phyloP scores from a whole-genome alignment of 345 rosid species.

The Eutrema heterophyllum region DNA sequence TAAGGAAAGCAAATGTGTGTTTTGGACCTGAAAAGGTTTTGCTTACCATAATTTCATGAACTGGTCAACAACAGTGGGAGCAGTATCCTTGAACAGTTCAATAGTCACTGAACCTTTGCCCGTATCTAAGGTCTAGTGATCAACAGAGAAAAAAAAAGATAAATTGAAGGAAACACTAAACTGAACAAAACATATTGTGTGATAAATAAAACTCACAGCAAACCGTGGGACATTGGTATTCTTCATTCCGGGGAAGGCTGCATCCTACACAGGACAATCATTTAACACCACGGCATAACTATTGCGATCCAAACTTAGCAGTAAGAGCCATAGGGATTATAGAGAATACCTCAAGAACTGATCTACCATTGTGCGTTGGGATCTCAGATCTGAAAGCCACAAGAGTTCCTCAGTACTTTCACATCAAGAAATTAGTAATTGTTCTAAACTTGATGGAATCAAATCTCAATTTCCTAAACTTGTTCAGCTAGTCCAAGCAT shows the following conservation, averaged over 20 bases:
- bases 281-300: background rate
- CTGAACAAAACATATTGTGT: background rate
- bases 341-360: constrained; percentile 44
- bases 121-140: constrained; percentile 51
- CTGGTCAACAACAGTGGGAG: constrained; percentile 62
- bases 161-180: background rate
- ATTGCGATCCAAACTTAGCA: background rate
- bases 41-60: constrained; percentile 58
- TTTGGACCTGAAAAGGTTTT: background rate
- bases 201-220: constrained; percentile 36
- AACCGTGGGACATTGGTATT: constrained; percentile 49
- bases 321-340: background rate
- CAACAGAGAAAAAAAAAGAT: background rate
- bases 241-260: constrained; percentile 34
- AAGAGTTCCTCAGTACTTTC: background rate
- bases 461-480: background rate
- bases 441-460: no score
- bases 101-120: constrained; percentile 62
- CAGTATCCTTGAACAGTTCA: constrained; percentile 60
- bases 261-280: constrained; percentile 31
- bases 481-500: background rate
- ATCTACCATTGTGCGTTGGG: constrained; percentile 36
- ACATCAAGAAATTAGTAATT: background rate
- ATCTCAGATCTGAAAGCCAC: constrained; percentile 46
- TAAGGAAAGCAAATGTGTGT: background rate